Base-by-base conservation (phyloP, 345 rosid genomes). In the Acer yangbiense region DNA sequence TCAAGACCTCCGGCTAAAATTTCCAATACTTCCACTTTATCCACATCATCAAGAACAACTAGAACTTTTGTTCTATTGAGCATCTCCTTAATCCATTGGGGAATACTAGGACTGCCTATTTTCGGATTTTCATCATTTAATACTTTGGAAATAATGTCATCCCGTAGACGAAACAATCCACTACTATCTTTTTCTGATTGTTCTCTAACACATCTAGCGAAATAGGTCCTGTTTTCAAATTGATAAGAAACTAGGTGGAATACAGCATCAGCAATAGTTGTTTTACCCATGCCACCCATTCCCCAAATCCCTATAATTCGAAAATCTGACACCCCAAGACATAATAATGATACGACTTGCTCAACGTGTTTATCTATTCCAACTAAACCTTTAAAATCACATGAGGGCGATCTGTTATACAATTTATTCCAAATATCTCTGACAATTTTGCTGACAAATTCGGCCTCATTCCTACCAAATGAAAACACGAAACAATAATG, bases 201-300 rank as follows among this genome's bases (percentile, higher is more conserved):
- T 20, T 46, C 76, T 64, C 80, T 23, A 43, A 27, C 29, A 2
- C 29, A 27, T 27, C 2, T 1, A 27, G 29, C 29, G 2, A 27
- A 27, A 27, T 27, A 2, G 29, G 29, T 27, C 29, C 29, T 27
- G 2, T 27, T 1, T 27, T 27, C 29, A 27, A 27, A 27, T 27
- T 27, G 29, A 27, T 27, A 1, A 27, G 29, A 27, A 27, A 27
- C 29, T 27, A 27, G 29, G 0, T 78, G 29, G 21, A 55, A 69
- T 6, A 71, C 65, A 20, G 69, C 74, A 58, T 60, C n/a, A 55
- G 61, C 61, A 17, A 55, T 4, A 2, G 41, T 74, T 2, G 71
- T 77, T 41, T 71, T 74, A 12, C 80, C 69, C 2, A 77, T 69
- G 10, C 80, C 75, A 14, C 63, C 61, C 21, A 77, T 77, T 41